Conservation (phyloP, 345 rosid species). For the Capsella bursapastoris region DNA sequence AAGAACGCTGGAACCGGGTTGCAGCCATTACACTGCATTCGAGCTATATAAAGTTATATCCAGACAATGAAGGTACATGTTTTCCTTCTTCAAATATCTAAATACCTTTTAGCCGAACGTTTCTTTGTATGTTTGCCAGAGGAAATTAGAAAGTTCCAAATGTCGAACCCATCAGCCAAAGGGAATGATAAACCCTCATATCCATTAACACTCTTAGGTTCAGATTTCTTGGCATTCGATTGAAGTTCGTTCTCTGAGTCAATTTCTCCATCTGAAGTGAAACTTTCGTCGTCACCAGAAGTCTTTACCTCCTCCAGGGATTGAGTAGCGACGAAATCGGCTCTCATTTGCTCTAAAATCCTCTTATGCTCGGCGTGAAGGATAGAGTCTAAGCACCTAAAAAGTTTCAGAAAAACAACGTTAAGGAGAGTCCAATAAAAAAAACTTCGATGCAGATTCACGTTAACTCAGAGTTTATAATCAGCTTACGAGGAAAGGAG, state of each 20-base stretch:
- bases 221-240: constrained; percentile 30
- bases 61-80: constrained; percentile 16
- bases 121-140: constrained; percentile 46
- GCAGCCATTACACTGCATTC: constrained; percentile 71
- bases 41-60: not conserved
- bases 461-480: not conserved
- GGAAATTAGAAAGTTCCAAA: constrained; percentile 58
- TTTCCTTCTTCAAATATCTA: not conserved
- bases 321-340: constrained; percentile 58
- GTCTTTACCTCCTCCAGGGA: constrained; percentile 44
- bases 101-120: constrained; percentile 47
- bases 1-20: constrained; percentile 87
- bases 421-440: not conserved
- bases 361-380: constrained; percentile 88
- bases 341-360: constrained; percentile 79
- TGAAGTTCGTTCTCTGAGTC: constrained; percentile 26
- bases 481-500: constrained; percentile 70
- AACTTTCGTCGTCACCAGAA: constrained; percentile 10
- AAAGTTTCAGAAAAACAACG: constrained; percentile 10
- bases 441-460: not conserved
- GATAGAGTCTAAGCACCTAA: constrained; percentile 83
- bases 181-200: constrained; percentile 43
- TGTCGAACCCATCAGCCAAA: constrained; percentile 53
- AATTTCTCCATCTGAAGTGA: constrained; percentile 31
- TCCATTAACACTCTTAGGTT: constrained; percentile 31